Base-by-base conservation (phyloP, 2,329 filamentous ascomycete species). In the Pseudocercospora crystallina region DNA sequence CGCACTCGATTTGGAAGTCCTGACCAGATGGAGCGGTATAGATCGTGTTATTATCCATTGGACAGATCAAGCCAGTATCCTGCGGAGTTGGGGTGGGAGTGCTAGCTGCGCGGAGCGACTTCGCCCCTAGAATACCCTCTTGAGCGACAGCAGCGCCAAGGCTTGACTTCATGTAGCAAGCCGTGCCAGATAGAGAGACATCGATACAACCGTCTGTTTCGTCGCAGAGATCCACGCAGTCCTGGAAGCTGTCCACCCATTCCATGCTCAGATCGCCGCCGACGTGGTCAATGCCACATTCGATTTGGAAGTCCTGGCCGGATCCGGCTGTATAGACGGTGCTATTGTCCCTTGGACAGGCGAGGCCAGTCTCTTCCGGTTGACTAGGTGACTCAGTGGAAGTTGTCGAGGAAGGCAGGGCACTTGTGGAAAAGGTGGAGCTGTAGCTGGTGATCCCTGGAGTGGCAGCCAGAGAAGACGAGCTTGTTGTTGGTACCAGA, bases 131-230 rank as follows among this genome's bases (percentile, higher is more conserved):
- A n/a, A n/a, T n/a, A n/a, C n/a, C n/a, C n/a, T n/a, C n/a, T n/a
- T n/a, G n/a, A n/a, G n/a, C n/a, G 11, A 62, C 34, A 7, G 55
- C 40, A 13, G 47, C 35, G 7, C 61, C 64, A 12, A 68, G 36
- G 4, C 41, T 53, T 12, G 48, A 60, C 63, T 69, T 69, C 49
- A 68, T 46, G 47, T 67, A 66, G 49, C 63, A 67, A n/a, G 63
- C 64, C n/a, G 53, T 40, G 2, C 66, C 67, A 8, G 60, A 62
- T 5, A 63, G 44, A 5, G 59, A 59, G 13, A 64, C 57, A 44
- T 61, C 63, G 9, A 61, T 53, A 42, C 62, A 65, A 17, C 56
- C 54, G 20, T 14, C 36, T 3, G 49, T 54, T 3, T 47, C 30
- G 38, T 60, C 60, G 38, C 63, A 65, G 9, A 46, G 48, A 10